Conservation (phyloP, 257 asterid species). For the Forsythia suspensa region DNA sequence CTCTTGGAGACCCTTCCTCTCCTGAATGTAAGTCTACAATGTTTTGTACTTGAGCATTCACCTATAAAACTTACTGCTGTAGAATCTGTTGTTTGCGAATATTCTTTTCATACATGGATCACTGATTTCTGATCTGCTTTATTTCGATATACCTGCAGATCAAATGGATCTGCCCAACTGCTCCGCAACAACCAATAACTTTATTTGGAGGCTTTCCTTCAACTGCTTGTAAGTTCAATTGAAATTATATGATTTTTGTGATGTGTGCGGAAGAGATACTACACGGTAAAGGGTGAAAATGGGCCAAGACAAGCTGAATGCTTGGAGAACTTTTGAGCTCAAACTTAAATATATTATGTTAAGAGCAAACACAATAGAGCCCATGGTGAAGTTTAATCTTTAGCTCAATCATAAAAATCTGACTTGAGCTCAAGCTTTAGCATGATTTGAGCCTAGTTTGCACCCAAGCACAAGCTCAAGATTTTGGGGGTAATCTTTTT, state of each 20-base stretch:
- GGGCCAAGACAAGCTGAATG: not conserved
- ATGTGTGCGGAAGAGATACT: slow-evolving; percentile 1
- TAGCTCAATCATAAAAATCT: not conserved
- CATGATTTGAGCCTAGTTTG: not conserved
- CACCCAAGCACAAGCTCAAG: not conserved
- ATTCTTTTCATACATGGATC: not conserved
- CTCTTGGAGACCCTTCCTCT: slow-evolving; percentile 90
- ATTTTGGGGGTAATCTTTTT: not conserved
- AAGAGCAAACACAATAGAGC: not conserved
- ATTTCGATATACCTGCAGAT: slow-evolving; percentile 49
- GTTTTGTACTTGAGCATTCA: slow-evolving; percentile 14
- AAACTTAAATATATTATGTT: slow-evolving; percentile 9
- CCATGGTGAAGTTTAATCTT: not conserved
- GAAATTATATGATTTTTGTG: not conserved
- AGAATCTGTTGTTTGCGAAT: not conserved
- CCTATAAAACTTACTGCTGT: slow-evolving; percentile 6
- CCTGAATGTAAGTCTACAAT: slow-evolving; percentile 65
- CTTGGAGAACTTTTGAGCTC: not conserved
- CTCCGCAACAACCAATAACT: slow-evolving; percentile 74
- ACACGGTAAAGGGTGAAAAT: not conserved
- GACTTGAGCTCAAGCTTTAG: not conserved
- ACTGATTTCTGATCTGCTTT: slow-evolving; percentile 1
- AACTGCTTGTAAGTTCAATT: slow-evolving; percentile 68
- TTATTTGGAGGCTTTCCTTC: slow-evolving; percentile 90
- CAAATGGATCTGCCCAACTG: slow-evolving; percentile 94